A percentile compares a stretch with the other conserved stretches of the same genome.
These are phyloP conservation scores for Schizochytrium sp. DNA, from an alignment of 108 stramenopile genomes.

Conservation along the genomic window DNA sequence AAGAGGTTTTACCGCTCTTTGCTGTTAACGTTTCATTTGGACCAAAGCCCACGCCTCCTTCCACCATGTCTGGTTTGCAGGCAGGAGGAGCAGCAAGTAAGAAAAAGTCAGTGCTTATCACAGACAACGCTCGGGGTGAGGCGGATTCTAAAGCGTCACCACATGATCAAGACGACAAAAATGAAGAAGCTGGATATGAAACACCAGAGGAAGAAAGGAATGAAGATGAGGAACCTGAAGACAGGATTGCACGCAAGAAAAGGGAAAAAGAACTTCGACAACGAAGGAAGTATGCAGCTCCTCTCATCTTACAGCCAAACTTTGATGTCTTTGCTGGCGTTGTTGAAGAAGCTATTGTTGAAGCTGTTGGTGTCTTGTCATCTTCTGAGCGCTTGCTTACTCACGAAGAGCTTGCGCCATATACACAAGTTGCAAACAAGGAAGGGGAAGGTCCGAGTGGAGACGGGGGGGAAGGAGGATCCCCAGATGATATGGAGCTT, in stretches of 20 bases:
- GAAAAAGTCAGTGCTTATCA: neutral
- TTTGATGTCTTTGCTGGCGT: neutral
- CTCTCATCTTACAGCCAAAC: constrained; percentile 44
- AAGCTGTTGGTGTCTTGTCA: constrained; percentile 65
- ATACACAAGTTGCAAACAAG: constrained; percentile 74
- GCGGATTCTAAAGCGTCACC: neutral
- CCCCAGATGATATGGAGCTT: constrained; percentile 2
- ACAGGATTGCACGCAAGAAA: neutral
- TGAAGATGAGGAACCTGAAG: neutral
- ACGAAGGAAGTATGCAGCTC: constrained; percentile 14
- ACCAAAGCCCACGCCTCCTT: neutral
- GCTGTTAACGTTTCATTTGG: neutral
- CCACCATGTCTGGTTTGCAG: neutral
- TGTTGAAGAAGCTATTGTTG: constrained; percentile 27
- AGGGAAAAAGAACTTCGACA: neutral
- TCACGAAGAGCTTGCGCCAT: constrained; percentile 72
- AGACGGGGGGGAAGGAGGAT: neutral
- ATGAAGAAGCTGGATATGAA: constrained; percentile 36
- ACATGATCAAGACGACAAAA: neutral
- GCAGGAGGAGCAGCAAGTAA: neutral
- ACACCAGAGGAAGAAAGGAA: constrained; percentile 34
- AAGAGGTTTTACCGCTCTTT: constrained; percentile 11
- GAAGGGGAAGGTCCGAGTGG: constrained; percentile 61
- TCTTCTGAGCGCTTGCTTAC: constrained; percentile 69
- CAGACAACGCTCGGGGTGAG: neutral